Evolutionary conservation across 306 rosid genomes (phyloP).

Genomic region (Cicer bijugum): DNA sequence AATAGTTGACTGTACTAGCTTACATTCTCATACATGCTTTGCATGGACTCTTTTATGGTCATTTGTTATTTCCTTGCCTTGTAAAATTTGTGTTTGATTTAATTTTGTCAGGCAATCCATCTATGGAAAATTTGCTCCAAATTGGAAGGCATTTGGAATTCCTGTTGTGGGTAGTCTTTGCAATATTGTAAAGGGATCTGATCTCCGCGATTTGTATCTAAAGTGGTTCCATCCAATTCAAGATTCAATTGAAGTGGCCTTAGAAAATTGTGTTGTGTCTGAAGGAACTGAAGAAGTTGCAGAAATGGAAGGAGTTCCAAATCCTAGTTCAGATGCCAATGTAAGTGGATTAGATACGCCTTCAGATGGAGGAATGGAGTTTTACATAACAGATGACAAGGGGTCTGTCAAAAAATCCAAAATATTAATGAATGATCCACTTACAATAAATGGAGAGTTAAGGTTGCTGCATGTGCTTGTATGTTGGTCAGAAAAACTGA

Average conservation of each 20-base stretch:
- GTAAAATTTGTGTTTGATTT: conserved; percentile 43
- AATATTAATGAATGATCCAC: conserved; percentile 63
- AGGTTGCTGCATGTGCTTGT: conserved; percentile 69
- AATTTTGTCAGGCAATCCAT: conserved; percentile 68
- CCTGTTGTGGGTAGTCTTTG: conserved; percentile 71
- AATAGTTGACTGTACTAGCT: conserved; percentile 30
- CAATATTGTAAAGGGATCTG: conserved; percentile 63
- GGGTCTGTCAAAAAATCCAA: conserved; percentile 62
- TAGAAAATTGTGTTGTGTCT: conserved; percentile 51
- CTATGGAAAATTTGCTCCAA: conserved; percentile 65
- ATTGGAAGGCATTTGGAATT: conserved; percentile 89
- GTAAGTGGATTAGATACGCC: conserved; percentile 51
- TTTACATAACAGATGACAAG: conserved; percentile 79
- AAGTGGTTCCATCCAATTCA: conserved; percentile 70
- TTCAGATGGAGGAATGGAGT: conserved; percentile 61
- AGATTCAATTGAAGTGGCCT: conserved; percentile 51
- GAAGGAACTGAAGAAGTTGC: conserved; percentile 55
- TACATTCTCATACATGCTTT: conserved; percentile 19
- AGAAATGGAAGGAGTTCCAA: conserved; percentile 46
- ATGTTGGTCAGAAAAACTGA: conserved; percentile 77
- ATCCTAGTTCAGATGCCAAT: conserved; percentile 51
- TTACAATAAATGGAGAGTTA: conserved; percentile 52
- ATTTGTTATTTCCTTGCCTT: conserved; percentile 40
- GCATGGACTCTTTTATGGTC: conserved; percentile 17
- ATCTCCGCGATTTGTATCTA: conserved; percentile 65